Conservation (phyloP, 192 early-diverging fungal genomes). For the Podila verticillata region DNA sequence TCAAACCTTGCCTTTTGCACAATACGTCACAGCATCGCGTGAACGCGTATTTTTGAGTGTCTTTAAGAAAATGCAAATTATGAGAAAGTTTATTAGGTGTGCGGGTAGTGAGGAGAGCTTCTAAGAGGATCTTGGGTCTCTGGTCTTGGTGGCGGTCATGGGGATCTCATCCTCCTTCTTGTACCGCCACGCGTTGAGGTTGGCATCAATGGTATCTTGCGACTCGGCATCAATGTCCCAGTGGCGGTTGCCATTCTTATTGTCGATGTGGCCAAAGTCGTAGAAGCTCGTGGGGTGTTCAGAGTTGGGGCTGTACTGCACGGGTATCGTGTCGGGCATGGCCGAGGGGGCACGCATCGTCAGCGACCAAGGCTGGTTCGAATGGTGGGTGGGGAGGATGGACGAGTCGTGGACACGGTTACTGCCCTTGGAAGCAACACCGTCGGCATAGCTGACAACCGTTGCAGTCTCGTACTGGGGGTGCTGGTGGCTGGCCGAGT, state of each 20-base stretch:
- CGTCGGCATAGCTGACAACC: slow-evolving; percentile 29
- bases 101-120: neutral
- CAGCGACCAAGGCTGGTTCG: slow-evolving; percentile 32
- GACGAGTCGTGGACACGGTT: slow-evolving; percentile 2
- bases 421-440: slow-evolving; percentile 12
- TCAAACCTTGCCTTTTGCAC: too few species aligned
- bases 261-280: slow-evolving; percentile 14
- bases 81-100: too few species aligned
- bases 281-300: slow-evolving; percentile 14
- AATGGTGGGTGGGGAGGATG: neutral
- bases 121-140: slow-evolving; percentile 7
- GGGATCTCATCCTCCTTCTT: slow-evolving; percentile 41
- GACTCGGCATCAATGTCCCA: slow-evolving; percentile 36
- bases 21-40: too few species aligned
- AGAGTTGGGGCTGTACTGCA: slow-evolving; percentile 17
- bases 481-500: neutral
- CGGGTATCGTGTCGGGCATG: slow-evolving; percentile 15
- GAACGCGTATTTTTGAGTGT: too few species aligned
- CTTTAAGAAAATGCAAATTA: too few species aligned
- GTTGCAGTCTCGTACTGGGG: neutral
- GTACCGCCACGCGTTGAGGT: slow-evolving; percentile 14
- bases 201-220: slow-evolving; percentile 28
- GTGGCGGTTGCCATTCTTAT: slow-evolving; percentile 4
- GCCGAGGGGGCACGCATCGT: slow-evolving; percentile 30
- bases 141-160: slow-evolving; percentile 25